These are phyloP conservation scores for Colletotrichum eremochloae DNA, from an alignment of 2,329 filamentous ascomycete genomes.

Conservation along the genomic window DNA sequence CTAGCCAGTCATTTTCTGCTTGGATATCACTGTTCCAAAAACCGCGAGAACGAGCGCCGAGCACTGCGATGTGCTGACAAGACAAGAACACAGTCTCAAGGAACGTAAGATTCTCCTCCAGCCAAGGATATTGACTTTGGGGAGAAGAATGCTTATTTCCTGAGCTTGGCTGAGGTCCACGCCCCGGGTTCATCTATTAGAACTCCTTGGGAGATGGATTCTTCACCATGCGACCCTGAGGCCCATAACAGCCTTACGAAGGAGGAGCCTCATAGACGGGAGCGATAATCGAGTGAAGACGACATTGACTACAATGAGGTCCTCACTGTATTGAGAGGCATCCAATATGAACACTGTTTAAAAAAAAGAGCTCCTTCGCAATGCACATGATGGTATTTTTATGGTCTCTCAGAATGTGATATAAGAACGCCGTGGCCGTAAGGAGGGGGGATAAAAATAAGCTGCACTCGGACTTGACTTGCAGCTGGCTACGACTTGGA, in stretches of 20 bases:
- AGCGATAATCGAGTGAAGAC: not conserved
- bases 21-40: not conserved
- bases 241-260: not conserved
- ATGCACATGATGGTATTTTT: not conserved
- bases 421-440: not conserved
- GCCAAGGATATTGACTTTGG: not conserved
- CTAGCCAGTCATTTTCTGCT: not conserved
- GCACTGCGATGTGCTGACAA: not conserved
- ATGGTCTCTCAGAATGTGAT: not conserved
- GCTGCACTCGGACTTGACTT: not conserved
- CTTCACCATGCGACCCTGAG: not conserved
- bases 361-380: no score
- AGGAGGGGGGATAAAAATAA: not conserved
- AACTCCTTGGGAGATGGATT: not conserved
- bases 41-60: not conserved
- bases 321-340: fast-evolving
- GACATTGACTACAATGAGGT: not conserved
- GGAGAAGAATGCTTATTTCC: not conserved
- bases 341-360: not conserved
- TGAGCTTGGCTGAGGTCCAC: not conserved
- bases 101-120: not conserved
- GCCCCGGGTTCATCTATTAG: not conserved
- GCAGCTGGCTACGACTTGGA: not conserved
- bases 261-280: not conserved
- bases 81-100: not conserved